A percentile compares a stretch with the other conserved stretches of the same genome.
Evolutionary conservation across 2,329 filamentous ascomycete genomes (phyloP).

Genomic region (Hymenoscyphus linearis): DNA sequence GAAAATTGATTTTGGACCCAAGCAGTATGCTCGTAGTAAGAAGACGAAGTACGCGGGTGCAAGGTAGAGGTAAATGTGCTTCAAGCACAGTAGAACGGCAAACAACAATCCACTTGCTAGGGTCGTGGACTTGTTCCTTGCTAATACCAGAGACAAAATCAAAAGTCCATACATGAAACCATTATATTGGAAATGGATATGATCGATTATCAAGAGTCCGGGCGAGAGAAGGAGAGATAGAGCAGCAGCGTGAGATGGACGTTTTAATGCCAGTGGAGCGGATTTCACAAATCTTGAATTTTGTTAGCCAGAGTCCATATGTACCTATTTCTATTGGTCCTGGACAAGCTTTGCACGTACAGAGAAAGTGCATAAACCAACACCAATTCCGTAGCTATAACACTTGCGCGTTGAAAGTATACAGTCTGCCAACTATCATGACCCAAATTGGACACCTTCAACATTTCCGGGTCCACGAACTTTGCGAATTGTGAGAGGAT

Average conservation of each 20-base stretch:
- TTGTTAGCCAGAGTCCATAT: constrained; percentile 21
- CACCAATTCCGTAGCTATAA: constrained; percentile 79
- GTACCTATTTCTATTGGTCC: not conserved
- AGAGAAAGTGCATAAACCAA: constrained; percentile 76
- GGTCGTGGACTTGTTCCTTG: constrained; percentile 68
- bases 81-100: constrained; percentile 81
- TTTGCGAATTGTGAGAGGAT: constrained; percentile 73
- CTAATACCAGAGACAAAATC: constrained; percentile 78
- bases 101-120: constrained; percentile 78
- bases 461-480: constrained; percentile 74
- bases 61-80: constrained; percentile 97
- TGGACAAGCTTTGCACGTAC: constrained; percentile 40
- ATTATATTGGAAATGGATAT: constrained; percentile 99
- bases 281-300: constrained; percentile 65
- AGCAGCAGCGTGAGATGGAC: constrained; percentile 77
- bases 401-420: constrained; percentile 87
- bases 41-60: constrained; percentile 95
- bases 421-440: constrained; percentile 92
- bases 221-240: constrained; percentile 88
- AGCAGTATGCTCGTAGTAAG: constrained; percentile 81
- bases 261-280: constrained; percentile 58
- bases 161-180: constrained; percentile 91
- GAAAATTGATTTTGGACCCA: constrained; percentile 72
- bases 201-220: constrained; percentile 92
- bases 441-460: constrained; percentile 71